phyloP scores from a whole-genome alignment of 2,329 filamentous ascomycete genomes.

The Epichloe glyceriae region DNA sequence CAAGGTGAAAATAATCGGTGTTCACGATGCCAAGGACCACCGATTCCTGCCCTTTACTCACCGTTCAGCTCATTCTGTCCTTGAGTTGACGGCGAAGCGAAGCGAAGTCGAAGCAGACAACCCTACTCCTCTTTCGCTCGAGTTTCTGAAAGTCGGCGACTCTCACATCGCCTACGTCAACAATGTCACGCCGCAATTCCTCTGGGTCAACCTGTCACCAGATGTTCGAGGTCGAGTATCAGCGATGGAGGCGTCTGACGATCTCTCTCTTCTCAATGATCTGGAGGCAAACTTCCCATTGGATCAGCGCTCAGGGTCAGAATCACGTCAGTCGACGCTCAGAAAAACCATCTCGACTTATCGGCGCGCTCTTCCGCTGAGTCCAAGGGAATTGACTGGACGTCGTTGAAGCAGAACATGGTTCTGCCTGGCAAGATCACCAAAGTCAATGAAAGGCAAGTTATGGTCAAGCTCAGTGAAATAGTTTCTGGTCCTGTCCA shows the following conservation, averaged over 20 bases:
- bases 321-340: conserved; percentile 60
- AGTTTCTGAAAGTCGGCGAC: conserved; percentile 59
- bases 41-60: conserved; percentile 87
- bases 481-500: conserved; percentile 66
- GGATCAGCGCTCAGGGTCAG: conserved; percentile 78
- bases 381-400: conserved; percentile 44
- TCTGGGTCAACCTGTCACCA: conserved; percentile 87
- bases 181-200: conserved; percentile 64
- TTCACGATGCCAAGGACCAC: conserved; percentile 83
- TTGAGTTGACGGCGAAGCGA: conserved; percentile 75
- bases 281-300: conserved; percentile 66
- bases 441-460: conserved; percentile 69
- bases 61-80: conserved; percentile 65
- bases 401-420: conserved; percentile 63
- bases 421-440: conserved; percentile 74
- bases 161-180: conserved; percentile 78
- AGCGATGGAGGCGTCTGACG: conserved; percentile 74
- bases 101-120: conserved; percentile 41
- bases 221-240: conserved; percentile 75
- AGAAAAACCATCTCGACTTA: conserved; percentile 68
- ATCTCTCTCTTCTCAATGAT: conserved; percentile 66
- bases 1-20: conserved; percentile 64
- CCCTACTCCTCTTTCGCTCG: conserved; percentile 48
- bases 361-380: conserved; percentile 54
- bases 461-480: conserved; percentile 78